A percentile compares a stretch with the other conserved stretches of the same genome.
Evolutionary conservation across 306 rosid species (phyloP).

Genomic region (Crataegus laevigata): DNA sequence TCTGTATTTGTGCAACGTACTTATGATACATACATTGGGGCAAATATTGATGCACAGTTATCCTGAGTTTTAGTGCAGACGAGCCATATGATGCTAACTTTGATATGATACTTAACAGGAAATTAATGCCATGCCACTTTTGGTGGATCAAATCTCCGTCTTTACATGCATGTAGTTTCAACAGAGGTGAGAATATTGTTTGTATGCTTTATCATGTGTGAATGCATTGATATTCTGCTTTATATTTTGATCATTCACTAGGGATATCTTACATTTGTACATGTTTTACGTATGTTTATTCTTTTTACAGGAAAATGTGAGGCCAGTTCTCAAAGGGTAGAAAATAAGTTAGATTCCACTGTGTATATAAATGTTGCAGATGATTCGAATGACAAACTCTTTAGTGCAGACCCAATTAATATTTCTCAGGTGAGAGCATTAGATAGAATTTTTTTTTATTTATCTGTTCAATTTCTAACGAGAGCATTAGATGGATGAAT

Average conservation of each 20-base stretch:
- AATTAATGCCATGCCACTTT: constrained; percentile 28
- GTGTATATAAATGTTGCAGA: constrained; percentile 27
- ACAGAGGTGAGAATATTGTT: constrained; percentile 35
- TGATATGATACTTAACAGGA: constrained; percentile 40
- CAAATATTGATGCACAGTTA: not conserved
- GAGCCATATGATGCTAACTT: constrained; percentile 5
- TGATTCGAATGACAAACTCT: constrained; percentile 21
- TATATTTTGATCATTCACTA: constrained; percentile 7
- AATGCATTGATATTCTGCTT: not conserved
- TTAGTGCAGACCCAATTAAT: constrained; percentile 12
- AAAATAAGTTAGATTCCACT: constrained; percentile 26
- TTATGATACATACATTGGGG: not conserved
- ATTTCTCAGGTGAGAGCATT: constrained; percentile 45
- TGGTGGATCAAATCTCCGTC: constrained; percentile 40
- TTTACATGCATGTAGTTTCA: constrained; percentile 17
- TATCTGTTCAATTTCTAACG: not conserved
- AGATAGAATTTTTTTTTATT: not conserved
- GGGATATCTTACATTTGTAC: not conserved
- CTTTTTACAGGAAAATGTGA: constrained; percentile 47
- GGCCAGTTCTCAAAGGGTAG: constrained; percentile 37
- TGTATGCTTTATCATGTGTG: not conserved
- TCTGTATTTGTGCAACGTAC: not conserved
- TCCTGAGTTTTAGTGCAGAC: not conserved
- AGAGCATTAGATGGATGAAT: not conserved
- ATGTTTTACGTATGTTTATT: constrained; percentile 10